phyloP scores from a whole-genome alignment of 2,329 filamentous ascomycete genomes.

The Paecilomyces sp. region DNA sequence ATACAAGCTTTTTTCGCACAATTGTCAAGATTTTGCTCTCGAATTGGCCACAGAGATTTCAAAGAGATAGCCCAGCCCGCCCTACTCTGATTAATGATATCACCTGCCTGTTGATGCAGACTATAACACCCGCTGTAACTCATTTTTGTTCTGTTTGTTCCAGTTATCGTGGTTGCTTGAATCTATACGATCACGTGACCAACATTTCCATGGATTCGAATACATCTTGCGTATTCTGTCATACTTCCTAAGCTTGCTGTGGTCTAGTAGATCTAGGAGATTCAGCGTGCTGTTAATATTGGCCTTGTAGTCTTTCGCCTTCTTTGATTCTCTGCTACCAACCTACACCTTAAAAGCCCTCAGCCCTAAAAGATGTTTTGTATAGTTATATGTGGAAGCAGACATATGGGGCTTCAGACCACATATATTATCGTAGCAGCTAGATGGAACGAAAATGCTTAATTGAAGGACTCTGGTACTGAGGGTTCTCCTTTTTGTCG shows the following conservation, averaged over 20 bases:
- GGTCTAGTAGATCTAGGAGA: not conserved
- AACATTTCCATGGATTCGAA: not conserved
- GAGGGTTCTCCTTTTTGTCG: too few relatives aligned
- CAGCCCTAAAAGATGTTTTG: not conserved
- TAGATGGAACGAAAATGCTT: too few relatives aligned
- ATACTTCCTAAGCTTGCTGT: not conserved
- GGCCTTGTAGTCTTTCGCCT: not conserved
- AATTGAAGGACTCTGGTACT: too few relatives aligned
- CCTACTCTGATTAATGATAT: not conserved
- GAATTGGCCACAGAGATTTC: not conserved
- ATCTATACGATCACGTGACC: not conserved
- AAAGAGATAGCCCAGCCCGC: not conserved
- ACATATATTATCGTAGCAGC: not conserved
- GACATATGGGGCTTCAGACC: not conserved
- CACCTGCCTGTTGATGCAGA: not conserved
- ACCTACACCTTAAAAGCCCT: not conserved
- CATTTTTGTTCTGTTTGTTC: not conserved
- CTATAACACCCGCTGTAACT: not conserved
- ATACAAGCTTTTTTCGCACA: not conserved
- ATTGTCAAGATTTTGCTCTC: not conserved
- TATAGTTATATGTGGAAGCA: not conserved
- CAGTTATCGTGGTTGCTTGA: not conserved
- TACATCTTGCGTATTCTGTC: not conserved
- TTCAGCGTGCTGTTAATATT: not conserved
- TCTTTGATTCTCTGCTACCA: not conserved